Conservation (phyloP, 2,329 filamentous ascomycete species). For the Aspergillus felis region DNA sequence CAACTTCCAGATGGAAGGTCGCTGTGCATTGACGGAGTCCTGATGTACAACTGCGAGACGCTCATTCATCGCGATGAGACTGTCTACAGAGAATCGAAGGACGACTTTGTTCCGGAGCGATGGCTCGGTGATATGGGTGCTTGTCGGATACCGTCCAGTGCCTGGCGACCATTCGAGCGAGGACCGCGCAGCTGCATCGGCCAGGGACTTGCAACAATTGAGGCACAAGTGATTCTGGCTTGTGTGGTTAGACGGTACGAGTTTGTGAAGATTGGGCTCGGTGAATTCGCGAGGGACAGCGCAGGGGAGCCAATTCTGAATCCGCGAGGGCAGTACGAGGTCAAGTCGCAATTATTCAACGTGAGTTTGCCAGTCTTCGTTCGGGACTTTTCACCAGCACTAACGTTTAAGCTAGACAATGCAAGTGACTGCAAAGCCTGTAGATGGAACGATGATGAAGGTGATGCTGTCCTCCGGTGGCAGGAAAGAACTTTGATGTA, state of each 20-base stretch:
- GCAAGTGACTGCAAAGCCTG: too few relatives aligned
- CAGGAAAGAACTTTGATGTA: too few relatives aligned
- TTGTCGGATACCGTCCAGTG: conserved; percentile 26
- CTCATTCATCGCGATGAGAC: conserved; percentile 16
- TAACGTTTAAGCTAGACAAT: too few relatives aligned
- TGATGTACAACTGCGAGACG: conserved; percentile 10
- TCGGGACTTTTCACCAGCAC: neutral
- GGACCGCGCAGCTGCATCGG: conserved; percentile 47
- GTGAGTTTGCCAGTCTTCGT: neutral
- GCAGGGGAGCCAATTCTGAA: neutral
- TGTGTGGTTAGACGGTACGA: conserved; percentile 1
- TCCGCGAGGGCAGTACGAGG: neutral
- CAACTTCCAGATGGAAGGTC: conserved; percentile 16
- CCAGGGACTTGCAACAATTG: conserved; percentile 46
- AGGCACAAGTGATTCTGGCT: conserved; percentile 17
- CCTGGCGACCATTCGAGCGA: conserved; percentile 47
- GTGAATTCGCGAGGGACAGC: neutral
- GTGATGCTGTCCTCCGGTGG: too few relatives aligned
- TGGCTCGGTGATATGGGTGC: conserved; percentile 5
- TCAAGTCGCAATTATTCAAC: neutral
- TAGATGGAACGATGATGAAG: too few relatives aligned
- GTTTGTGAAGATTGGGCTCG: conserved; percentile 5
- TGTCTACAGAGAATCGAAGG: conserved; percentile 12
- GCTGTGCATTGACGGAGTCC: conserved; percentile 26
- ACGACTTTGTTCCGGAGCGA: conserved; percentile 32